Conservation (phyloP, 306 rosid genomes). For the Arachis hypogaea region DNA sequence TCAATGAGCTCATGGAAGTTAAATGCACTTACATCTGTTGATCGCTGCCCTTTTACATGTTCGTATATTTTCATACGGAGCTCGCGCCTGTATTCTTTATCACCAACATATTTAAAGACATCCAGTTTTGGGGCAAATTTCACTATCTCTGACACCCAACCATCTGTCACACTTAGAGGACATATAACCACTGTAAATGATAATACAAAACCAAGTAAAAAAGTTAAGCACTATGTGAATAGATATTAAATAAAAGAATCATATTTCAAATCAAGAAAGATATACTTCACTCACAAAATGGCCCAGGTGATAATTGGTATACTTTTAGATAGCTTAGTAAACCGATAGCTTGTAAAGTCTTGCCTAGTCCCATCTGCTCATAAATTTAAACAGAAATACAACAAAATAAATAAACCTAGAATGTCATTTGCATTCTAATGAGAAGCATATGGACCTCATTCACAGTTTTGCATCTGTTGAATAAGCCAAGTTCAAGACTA, state of each 20-base stretch:
- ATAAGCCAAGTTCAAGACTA: conserved; percentile 8
- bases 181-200: conserved; percentile 77
- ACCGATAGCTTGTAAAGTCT: conserved; percentile 93
- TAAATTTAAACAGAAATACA: conserved; percentile 32
- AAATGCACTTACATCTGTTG: conserved; percentile 53
- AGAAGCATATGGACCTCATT: conserved; percentile 23
- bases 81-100: conserved; percentile 67
- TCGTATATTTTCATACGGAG: conserved; percentile 60
- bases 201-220: conserved; percentile 34
- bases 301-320: conserved; percentile 57
- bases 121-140: conserved; percentile 73
- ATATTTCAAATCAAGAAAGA: conserved; percentile 35
- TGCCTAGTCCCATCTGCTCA: conserved; percentile 95
- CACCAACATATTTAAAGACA: conserved; percentile 80
- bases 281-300: conserved; percentile 78
- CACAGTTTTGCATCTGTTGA: conserved; percentile 33
- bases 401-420: conserved; percentile 28
- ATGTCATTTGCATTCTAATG: conserved; percentile 26
- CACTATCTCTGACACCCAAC: conserved; percentile 82
- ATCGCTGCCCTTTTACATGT: conserved; percentile 51
- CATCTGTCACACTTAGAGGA: conserved; percentile 92
- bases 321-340: conserved; percentile 82
- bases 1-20: conserved; percentile 17
- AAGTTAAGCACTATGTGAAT: conserved; percentile 17
- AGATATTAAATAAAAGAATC: conserved; percentile 19